These are phyloP conservation scores for Nyctanthes arbortristis DNA, from an alignment of 257 asterid species.

Conservation along the genomic window DNA sequence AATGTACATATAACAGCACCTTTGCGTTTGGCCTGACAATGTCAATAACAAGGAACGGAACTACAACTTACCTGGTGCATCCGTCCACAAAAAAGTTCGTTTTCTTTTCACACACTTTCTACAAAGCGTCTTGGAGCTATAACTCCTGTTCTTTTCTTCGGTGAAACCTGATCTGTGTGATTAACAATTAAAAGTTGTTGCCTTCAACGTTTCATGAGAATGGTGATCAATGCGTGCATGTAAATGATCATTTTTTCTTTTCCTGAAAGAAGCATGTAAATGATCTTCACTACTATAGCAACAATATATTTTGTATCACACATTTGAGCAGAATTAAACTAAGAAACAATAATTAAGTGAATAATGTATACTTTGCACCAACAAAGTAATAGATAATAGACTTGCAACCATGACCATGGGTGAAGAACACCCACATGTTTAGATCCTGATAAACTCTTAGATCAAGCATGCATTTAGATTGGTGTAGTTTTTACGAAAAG, in stretches of 20 bases:
- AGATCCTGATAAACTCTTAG: neutral
- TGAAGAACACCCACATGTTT: neutral
- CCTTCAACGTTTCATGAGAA: slow-evolving; percentile 7
- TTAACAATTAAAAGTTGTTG: slow-evolving; percentile 16
- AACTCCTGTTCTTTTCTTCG: slow-evolving; percentile 88
- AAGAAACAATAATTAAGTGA: neutral
- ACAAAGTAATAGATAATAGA: neutral
- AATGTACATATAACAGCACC: neutral
- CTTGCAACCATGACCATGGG: slow-evolving; percentile 9
- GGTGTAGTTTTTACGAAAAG: neutral
- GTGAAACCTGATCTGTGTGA: slow-evolving; percentile 67
- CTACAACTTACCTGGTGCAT: slow-evolving; percentile 75
- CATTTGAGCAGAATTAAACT: neutral
- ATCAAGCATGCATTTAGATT: slow-evolving; percentile 9
- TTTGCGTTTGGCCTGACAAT: neutral
- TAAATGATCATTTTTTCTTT: neutral
- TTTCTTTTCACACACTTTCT: slow-evolving; percentile 69
- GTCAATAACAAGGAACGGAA: slow-evolving; percentile 2
- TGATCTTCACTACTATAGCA: neutral
- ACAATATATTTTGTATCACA: slow-evolving; percentile 2
- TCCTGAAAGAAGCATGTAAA: no score
- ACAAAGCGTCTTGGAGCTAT: slow-evolving; percentile 87
- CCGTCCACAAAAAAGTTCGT: slow-evolving; percentile 71
- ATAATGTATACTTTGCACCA: neutral
- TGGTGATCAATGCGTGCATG: slow-evolving; percentile 1